These are phyloP conservation scores for Pholiota microspora DNA, from an alignment of 768 basidiomycete genomes.

Conservation along the genomic window DNA sequence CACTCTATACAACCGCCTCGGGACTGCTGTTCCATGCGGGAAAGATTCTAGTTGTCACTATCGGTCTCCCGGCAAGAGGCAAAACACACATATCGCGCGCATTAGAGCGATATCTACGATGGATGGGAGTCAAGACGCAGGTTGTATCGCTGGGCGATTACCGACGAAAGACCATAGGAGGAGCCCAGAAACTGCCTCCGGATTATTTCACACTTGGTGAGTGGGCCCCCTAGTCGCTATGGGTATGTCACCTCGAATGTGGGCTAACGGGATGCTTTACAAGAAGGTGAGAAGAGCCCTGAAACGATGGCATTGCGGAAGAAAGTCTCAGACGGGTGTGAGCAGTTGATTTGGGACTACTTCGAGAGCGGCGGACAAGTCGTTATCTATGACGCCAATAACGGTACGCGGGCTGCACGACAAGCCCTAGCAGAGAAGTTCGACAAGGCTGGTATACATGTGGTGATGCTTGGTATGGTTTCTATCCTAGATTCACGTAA, in stretches of 20 bases:
- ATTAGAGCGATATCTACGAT: conserved; percentile 94
- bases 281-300: conserved; percentile 68
- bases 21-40: conserved; percentile 89
- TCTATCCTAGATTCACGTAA: neutral
- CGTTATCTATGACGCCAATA: conserved; percentile 98
- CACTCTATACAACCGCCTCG: conserved; percentile 89
- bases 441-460: conserved; percentile 83
- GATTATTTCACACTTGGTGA: conserved; percentile 90
- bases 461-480: conserved; percentile 81
- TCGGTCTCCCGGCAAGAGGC: conserved; percentile 91
- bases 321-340: conserved; percentile 78
- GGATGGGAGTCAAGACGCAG: conserved; percentile 96
- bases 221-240: conserved; percentile 16
- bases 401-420: conserved; percentile 69
- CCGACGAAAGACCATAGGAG: conserved; percentile 84
- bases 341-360: conserved; percentile 86
- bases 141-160: conserved; percentile 97
- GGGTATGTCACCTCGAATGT: neutral
- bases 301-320: conserved; percentile 79
- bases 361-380: conserved; percentile 90
- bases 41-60: conserved; percentile 90
- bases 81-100: conserved; percentile 97
- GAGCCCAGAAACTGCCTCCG: conserved; percentile 80
- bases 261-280: neutral
- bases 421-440: conserved; percentile 81